phyloP scores from a whole-genome alignment of 108 stramenopile genomes.

The Cyclotella cryptica region DNA sequence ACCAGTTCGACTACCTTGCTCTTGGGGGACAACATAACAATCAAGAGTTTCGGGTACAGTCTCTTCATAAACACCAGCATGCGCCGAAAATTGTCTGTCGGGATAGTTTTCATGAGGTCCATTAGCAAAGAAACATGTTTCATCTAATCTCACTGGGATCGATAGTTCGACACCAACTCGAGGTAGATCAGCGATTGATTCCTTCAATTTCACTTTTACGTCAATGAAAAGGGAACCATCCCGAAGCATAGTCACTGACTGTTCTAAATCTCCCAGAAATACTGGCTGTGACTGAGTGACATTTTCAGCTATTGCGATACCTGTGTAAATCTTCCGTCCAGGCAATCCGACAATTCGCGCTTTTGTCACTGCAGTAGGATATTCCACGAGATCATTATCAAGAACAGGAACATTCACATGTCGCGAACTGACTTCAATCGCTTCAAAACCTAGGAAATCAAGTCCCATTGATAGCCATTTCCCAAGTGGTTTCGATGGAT shows the following conservation, averaged over 20 bases:
- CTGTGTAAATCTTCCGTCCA: conserved; percentile 17
- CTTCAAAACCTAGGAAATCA: conserved; percentile 33
- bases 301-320: conserved; percentile 39
- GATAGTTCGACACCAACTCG: conserved; percentile 66
- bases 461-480: conserved; percentile 42
- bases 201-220: conserved; percentile 55
- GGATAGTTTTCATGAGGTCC: conserved; percentile 81
- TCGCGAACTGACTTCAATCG: conserved; percentile 4
- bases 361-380: conserved; percentile 16
- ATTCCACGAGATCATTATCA: not conserved
- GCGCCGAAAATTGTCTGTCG: conserved; percentile 53
- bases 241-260: conserved; percentile 35
- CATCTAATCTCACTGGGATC: conserved; percentile 46
- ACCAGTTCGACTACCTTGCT: conserved; percentile 38
- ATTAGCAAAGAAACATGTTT: conserved; percentile 65
- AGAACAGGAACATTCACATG: not conserved
- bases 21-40: conserved; percentile 51
- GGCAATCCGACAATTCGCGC: conserved; percentile 33
- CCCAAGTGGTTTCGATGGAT: conserved; percentile 47
- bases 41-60: conserved; percentile 8
- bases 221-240: conserved; percentile 56
- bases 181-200: conserved; percentile 54
- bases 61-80: conserved; percentile 38
- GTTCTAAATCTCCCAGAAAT: conserved; percentile 26
- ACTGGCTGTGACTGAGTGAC: not conserved